Evolutionary conservation across 106 monocot genomes (phyloP).

Genomic region (Dendrobium chrysotoxum): DNA sequence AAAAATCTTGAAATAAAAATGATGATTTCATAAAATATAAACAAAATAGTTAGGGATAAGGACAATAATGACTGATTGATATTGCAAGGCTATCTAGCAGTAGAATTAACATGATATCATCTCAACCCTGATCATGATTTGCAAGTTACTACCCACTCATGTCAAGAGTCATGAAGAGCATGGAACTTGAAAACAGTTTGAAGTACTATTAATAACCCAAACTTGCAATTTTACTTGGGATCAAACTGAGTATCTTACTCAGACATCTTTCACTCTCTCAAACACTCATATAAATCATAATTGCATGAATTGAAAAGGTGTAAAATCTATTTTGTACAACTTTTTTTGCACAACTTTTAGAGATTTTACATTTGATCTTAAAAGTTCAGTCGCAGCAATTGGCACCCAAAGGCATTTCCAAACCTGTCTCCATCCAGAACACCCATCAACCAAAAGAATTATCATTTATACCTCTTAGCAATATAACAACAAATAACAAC

Average conservation of each 20-base stretch:
- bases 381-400: neutral
- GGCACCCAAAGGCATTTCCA: neutral
- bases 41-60: too few relatives aligned
- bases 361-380: neutral
- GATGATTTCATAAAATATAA: too few relatives aligned
- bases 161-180: too few relatives aligned
- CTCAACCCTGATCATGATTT: too few relatives aligned
- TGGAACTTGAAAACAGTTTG: too few relatives aligned
- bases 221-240: too few relatives aligned
- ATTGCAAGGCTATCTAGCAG: too few relatives aligned
- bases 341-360: neutral
- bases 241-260: neutral
- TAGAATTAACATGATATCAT: too few relatives aligned
- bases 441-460: neutral
- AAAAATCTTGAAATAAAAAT: too few relatives aligned
- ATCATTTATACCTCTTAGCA: neutral
- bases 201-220: too few relatives aligned
- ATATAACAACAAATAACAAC: neutral
- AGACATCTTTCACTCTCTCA: neutral
- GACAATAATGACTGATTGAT: too few relatives aligned
- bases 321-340: neutral
- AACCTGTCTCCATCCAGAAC: neutral
- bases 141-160: too few relatives aligned
- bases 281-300: neutral
- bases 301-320: neutral